Evolutionary conservation across 1,139 yeast genomes (phyloP).

Genomic region (Candida gigantensis): DNA sequence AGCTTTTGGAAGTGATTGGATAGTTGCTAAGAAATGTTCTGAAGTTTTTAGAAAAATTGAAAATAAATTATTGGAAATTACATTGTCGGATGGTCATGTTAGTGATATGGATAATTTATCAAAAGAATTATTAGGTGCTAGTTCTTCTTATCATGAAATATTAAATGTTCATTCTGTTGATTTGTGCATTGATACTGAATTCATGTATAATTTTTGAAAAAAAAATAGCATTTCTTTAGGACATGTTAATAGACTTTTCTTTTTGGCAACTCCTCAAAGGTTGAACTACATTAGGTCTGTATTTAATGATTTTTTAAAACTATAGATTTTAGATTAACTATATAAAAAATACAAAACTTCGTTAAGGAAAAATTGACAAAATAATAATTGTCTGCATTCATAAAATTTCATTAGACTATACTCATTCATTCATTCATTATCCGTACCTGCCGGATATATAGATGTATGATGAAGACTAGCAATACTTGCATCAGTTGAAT

Average conservation of each 20-base stretch:
- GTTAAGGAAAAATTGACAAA: too few relatives aligned
- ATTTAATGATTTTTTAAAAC: too few relatives aligned
- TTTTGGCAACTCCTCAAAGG: too few relatives aligned
- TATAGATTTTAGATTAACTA: too few relatives aligned
- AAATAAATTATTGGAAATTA: constrained; percentile 39
- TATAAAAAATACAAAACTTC: too few relatives aligned
- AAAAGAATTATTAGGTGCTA: constrained; percentile 42
- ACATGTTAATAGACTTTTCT: too few relatives aligned
- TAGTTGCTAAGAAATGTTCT: constrained; percentile 44
- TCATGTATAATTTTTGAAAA: constrained; percentile 14
- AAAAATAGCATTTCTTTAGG: too few relatives aligned
- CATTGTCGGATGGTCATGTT: constrained; percentile 32
- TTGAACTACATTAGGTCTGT: too few relatives aligned
- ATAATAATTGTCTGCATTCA: too few relatives aligned
- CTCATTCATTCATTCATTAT: neutral
- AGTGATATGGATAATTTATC: constrained; percentile 38
- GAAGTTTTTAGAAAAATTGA: constrained; percentile 43
- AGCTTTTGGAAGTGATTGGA: constrained; percentile 48
- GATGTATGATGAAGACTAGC: constrained; percentile 10
- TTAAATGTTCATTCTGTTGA: constrained; percentile 43
- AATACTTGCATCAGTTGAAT: constrained; percentile 8
- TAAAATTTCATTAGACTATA: too few relatives aligned
- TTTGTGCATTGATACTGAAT: constrained; percentile 23
- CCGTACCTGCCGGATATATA: constrained; percentile 1
- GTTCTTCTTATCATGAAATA: constrained; percentile 45